These are phyloP conservation scores for Magnusiomyces fungicola DNA, from an alignment of 1,139 yeast species.

Conservation along the genomic window DNA sequence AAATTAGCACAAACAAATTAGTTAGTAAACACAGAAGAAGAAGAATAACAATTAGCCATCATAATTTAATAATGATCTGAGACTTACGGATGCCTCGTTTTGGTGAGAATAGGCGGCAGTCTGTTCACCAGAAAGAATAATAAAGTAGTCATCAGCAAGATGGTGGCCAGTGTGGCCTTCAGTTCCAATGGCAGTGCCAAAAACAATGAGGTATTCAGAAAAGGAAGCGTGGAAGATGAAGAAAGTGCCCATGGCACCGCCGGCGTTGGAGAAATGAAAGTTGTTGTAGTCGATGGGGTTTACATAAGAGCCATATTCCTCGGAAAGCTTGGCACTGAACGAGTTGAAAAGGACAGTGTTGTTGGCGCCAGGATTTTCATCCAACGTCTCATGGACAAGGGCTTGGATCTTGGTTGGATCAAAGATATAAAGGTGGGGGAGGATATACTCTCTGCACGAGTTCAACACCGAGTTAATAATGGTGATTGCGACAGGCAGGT, in stretches of 20 bases:
- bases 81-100: slow-evolving; percentile 51
- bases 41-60: too few relatives aligned
- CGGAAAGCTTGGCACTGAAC: slow-evolving; percentile 52
- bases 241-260: slow-evolving; percentile 99
- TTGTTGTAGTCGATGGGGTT: slow-evolving; percentile 66
- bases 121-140: slow-evolving; percentile 76
- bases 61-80: too few relatives aligned
- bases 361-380: slow-evolving; percentile 49
- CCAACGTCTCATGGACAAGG: slow-evolving; percentile 42
- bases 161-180: slow-evolving; percentile 96
- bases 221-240: slow-evolving; percentile 92
- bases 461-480: slow-evolving; percentile 2
- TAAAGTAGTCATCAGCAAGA: slow-evolving; percentile 93
- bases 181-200: slow-evolving; percentile 85
- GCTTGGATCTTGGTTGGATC: slow-evolving; percentile 42
- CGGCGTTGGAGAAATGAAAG: slow-evolving; percentile 97
- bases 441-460: slow-evolving; percentile 19
- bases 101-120: slow-evolving; percentile 61
- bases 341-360: slow-evolving; percentile 54
- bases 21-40: too few relatives aligned
- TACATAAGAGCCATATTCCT: slow-evolving; percentile 59
- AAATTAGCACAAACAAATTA: too few relatives aligned
- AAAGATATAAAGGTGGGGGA: slow-evolving; percentile 60
- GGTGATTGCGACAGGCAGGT: background rate
- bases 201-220: slow-evolving; percentile 81